These are phyloP conservation scores for Rutstroemia sp. DNA, from an alignment of 2,329 filamentous ascomycete genomes.

Conservation along the genomic window DNA sequence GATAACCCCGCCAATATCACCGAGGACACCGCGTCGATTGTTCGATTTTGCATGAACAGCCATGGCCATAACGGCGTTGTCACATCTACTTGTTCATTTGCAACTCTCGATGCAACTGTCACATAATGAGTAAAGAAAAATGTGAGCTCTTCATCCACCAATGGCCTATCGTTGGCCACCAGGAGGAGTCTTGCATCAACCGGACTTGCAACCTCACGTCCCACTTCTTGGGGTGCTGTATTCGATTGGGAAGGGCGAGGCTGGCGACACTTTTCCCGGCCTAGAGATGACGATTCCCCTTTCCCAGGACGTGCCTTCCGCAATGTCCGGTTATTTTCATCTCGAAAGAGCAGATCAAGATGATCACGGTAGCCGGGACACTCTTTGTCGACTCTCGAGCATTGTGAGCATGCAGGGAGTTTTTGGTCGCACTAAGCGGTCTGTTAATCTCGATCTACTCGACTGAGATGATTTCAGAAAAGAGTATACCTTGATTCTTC, in stretches of 20 bases:
- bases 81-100: background rate
- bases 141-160: slow-evolving; percentile 15
- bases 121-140: slow-evolving; percentile 23
- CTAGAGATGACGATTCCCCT: background rate
- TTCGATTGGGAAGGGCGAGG: background rate
- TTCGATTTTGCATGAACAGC: background rate
- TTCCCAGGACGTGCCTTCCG: slow-evolving; percentile 34
- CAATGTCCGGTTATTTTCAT: slow-evolving; percentile 48
- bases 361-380: slow-evolving; percentile 49
- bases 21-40: slow-evolving; percentile 40
- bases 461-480: background rate
- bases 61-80: slow-evolving; percentile 19
- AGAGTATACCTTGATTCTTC: slow-evolving; percentile 21
- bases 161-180: background rate
- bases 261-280: background rate
- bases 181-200: background rate
- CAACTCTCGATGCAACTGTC: background rate
- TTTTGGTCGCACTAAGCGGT: slow-evolving; percentile 40
- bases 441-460: background rate
- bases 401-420: slow-evolving; percentile 45
- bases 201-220: background rate
- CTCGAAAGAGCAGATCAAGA: slow-evolving; percentile 48
- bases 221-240: background rate
- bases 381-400: slow-evolving; percentile 41
- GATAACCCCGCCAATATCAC: slow-evolving; percentile 45